Percentiles rank a stretch among this genome's conserved stretches.
phyloP scores from a whole-genome alignment of 2,329 filamentous ascomycete species.

The Beauveria caledonica region DNA sequence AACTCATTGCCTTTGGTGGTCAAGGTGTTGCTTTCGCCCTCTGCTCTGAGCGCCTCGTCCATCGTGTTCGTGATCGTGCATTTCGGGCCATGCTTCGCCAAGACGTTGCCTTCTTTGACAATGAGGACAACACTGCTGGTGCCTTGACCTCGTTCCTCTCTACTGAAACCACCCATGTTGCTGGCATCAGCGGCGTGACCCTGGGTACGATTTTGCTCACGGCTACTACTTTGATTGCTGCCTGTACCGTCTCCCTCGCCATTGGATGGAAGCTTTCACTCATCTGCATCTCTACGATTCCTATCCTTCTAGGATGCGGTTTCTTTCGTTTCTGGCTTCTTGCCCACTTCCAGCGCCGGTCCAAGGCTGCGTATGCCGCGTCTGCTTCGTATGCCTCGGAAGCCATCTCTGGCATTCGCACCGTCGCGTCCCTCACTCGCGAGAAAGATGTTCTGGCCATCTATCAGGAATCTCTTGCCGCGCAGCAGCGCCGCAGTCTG shows the following conservation, averaged over 20 bases:
- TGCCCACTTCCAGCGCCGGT: slow-evolving; percentile 67
- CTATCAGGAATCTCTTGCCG: slow-evolving; percentile 60
- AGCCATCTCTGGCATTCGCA: slow-evolving; percentile 87
- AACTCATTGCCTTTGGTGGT: slow-evolving; percentile 58
- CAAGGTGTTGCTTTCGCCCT: slow-evolving; percentile 73
- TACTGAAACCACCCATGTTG: slow-evolving; percentile 81
- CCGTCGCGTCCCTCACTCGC: slow-evolving; percentile 81
- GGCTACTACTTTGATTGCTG: slow-evolving; percentile 66
- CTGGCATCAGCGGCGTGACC: slow-evolving; percentile 79
- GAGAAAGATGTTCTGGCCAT: slow-evolving; percentile 70
- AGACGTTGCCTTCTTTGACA: slow-evolving; percentile 87
- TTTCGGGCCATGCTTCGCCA: slow-evolving; percentile 87
- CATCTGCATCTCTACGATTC: slow-evolving; percentile 72
- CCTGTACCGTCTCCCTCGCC: slow-evolving; percentile 60
- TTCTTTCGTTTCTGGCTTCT: slow-evolving; percentile 84
- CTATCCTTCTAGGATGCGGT: slow-evolving; percentile 69
- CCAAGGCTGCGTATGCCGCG: slow-evolving; percentile 69
- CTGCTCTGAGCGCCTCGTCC: slow-evolving; percentile 79
- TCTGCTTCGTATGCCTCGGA: slow-evolving; percentile 88
- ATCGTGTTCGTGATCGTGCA: slow-evolving; percentile 70
- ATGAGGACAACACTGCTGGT: slow-evolving; percentile 80
- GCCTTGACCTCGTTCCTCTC: slow-evolving; percentile 83
- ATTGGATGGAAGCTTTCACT: slow-evolving; percentile 85
- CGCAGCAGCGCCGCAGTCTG: slow-evolving; percentile 60
- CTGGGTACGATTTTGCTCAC: slow-evolving; percentile 81